A percentile compares a stretch with the other conserved stretches of the same genome.
These are phyloP conservation scores for Exophiala oligosperma DNA, from an alignment of 2,329 filamentous ascomycete species.

Conservation along the genomic window DNA sequence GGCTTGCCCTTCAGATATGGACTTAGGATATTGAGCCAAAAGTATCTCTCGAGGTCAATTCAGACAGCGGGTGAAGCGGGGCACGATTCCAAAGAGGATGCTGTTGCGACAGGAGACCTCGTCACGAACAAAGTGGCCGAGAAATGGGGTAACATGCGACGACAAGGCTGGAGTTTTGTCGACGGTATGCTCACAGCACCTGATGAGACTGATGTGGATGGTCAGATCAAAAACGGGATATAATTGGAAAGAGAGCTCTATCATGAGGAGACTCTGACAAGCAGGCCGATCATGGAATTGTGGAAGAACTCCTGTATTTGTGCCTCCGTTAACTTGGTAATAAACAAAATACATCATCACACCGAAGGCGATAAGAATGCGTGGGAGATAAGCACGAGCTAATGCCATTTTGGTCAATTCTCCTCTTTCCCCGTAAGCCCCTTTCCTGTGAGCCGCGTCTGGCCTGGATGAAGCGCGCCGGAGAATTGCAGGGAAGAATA, in stretches of 20 bases:
- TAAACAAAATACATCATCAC: too few relatives aligned
- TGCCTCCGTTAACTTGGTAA: too few relatives aligned
- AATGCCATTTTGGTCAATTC: not conserved
- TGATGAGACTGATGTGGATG: constrained; percentile 2
- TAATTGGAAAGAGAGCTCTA: too few relatives aligned
- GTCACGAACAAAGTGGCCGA: constrained; percentile 70
- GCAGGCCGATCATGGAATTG: not conserved
- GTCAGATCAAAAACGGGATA: too few relatives aligned
- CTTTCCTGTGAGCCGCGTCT: not conserved
- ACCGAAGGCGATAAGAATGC: too few relatives aligned
- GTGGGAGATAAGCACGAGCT: not conserved
- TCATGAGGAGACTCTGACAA: not conserved
- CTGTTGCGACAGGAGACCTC: constrained; percentile 82
- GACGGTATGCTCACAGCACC: constrained; percentile 45
- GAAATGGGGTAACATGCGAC: constrained; percentile 68
- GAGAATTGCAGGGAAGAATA: not conserved
- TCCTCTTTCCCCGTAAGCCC: not conserved
- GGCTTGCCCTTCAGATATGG: constrained; percentile 77
- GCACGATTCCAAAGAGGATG: constrained; percentile 92
- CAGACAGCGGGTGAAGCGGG: constrained; percentile 70
- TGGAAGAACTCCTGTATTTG: not conserved
- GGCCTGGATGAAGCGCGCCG: not conserved
- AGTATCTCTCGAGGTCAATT: constrained; percentile 72
- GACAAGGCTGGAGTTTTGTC: constrained; percentile 65
- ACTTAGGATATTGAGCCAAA: constrained; percentile 71